These are phyloP conservation scores for Penicillium polonicum DNA, from an alignment of 2,329 filamentous ascomycete species.

Conservation along the genomic window DNA sequence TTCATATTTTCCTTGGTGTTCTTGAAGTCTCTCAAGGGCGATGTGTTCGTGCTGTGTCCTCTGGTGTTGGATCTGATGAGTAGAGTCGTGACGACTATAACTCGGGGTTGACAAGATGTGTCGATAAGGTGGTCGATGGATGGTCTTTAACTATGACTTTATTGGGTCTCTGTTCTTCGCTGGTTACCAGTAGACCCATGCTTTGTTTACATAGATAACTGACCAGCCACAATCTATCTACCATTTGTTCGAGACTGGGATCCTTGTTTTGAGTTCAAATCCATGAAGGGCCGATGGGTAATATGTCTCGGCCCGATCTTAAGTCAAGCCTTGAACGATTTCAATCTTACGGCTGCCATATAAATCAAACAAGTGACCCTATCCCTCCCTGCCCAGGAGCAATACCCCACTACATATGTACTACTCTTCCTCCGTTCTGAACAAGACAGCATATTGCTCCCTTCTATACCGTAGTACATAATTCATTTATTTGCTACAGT, in stretches of 20 bases:
- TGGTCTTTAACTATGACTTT: constrained; percentile 8
- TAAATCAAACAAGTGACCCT: not conserved
- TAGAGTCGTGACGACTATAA: not conserved
- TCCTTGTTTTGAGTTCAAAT: not conserved
- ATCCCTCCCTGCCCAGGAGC: not conserved
- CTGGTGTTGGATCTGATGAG: not conserved
- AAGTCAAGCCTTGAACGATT: too few relatives aligned
- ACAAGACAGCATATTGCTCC: not conserved
- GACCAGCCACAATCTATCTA: constrained; percentile 13
- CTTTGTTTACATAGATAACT: constrained; percentile 7
- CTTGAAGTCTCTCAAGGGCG: constrained; percentile 15
- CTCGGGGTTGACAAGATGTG: constrained; percentile 2
- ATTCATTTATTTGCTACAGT: not conserved
- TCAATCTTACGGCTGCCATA: too few relatives aligned
- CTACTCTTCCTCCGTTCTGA: not conserved
- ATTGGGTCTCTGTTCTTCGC: not conserved
- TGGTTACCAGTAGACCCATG: constrained; percentile 3
- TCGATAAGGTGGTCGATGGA: constrained; percentile 2
- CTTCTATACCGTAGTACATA: not conserved
- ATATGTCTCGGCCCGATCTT: not conserved
- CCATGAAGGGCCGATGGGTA: not conserved
- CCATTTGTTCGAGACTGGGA: constrained; percentile 6
- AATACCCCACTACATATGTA: not conserved
- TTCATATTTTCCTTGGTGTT: constrained; percentile 7
- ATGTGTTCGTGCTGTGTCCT: constrained; percentile 4